Percentiles rank a stretch among this genome's conserved stretches.
Conservation (phyloP, 2,329 filamentous ascomycete genomes). For the Colletotrichum melonis region DNA sequence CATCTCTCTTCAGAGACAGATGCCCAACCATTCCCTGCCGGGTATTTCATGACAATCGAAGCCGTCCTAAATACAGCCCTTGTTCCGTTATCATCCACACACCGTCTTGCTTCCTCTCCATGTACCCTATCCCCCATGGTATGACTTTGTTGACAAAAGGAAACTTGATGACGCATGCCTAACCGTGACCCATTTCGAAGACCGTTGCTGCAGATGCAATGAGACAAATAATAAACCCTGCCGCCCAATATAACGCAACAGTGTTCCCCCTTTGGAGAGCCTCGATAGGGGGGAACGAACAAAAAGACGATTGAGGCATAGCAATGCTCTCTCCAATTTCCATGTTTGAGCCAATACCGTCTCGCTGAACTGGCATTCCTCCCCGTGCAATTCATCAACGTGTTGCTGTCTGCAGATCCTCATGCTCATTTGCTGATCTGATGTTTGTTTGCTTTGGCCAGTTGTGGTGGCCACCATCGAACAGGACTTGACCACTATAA, state of each 20-base stretch:
- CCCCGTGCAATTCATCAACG: neutral
- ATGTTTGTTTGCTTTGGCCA: neutral
- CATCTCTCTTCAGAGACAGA: slow-evolving; percentile 3
- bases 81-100: neutral
- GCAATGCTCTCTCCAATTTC: slow-evolving; percentile 3
- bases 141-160: slow-evolving; percentile 30
- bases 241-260: slow-evolving; percentile 26
- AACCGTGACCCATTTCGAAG: slow-evolving; percentile 33
- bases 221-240: slow-evolving; percentile 32
- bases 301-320: slow-evolving; percentile 18
- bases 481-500: neutral
- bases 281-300: slow-evolving; percentile 7
- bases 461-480: neutral
- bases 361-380: neutral
- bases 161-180: slow-evolving; percentile 32
- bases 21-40: slow-evolving; percentile 12
- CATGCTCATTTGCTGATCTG: neutral
- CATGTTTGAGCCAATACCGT: slow-evolving; percentile 1
- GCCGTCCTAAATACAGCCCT: slow-evolving; percentile 11
- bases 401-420: neutral
- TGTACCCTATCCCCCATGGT: slow-evolving; percentile 22
- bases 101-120: slow-evolving; percentile 14
- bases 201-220: slow-evolving; percentile 35
- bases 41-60: slow-evolving; percentile 27
- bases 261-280: neutral